Percentiles rank a stretch among this genome's conserved stretches.
Conservation (phyloP, 1,284 basidiomycete genomes). For the Trametes pubescens region DNA sequence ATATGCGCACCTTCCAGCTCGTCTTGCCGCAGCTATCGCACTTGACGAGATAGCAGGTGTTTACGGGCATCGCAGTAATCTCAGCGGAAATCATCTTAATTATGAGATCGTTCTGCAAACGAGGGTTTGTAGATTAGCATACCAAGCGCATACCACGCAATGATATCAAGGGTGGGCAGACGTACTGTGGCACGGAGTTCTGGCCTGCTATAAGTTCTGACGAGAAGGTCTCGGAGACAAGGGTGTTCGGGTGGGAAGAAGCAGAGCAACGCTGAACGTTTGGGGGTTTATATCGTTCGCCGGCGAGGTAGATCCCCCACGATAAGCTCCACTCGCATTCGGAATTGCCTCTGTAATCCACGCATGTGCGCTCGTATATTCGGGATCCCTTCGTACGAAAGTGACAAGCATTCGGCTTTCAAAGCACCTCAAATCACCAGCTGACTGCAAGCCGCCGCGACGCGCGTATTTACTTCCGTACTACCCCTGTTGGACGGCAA, state of each 20-base stretch:
- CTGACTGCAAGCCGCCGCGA: too few species aligned
- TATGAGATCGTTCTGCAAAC: too few species aligned
- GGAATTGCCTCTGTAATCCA: conserved; percentile 2
- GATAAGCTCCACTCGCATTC: conserved; percentile 6
- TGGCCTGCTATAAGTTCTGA: background rate
- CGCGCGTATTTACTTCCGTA: too few species aligned
- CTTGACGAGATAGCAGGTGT: conserved; percentile 64
- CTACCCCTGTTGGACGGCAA: too few species aligned
- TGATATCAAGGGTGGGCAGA: background rate
- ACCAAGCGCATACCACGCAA: background rate
- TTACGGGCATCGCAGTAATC: conserved; percentile 48
- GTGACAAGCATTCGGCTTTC: too few species aligned
- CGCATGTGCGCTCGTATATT: background rate
- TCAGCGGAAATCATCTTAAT: too few species aligned
- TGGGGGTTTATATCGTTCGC: conserved; percentile 9
- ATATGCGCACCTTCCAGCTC: conserved; percentile 70
- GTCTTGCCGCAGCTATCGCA: conserved; percentile 74
- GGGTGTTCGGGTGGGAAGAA: background rate
- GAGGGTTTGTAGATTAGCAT: background rate
- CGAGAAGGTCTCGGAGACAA: background rate
- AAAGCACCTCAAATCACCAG: too few species aligned
- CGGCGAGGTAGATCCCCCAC: background rate
- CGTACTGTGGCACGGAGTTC: background rate
- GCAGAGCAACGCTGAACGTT: background rate
- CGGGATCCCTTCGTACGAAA: background rate